A percentile compares a stretch with the other conserved stretches of the same genome.
These are phyloP conservation scores for Aureobasidium sp. DNA, from an alignment of 2,329 filamentous ascomycete species.

Conservation along the genomic window DNA sequence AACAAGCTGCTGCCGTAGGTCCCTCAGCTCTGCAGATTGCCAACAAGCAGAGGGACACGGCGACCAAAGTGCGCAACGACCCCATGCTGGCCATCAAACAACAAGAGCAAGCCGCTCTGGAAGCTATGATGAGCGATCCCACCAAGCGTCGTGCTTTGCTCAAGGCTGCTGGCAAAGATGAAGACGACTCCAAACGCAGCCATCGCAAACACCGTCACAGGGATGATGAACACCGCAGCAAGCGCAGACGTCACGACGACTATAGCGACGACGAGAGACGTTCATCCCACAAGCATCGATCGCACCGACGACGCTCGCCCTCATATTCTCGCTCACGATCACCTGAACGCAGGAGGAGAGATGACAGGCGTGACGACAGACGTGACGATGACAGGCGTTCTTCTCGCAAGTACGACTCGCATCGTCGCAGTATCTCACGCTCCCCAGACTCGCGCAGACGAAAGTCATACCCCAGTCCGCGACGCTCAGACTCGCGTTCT, in stretches of 20 bases:
- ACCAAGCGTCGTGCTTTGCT: slow-evolving; percentile 61
- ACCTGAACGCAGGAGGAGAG: slow-evolving; percentile 21
- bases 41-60: slow-evolving; percentile 71
- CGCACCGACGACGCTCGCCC: slow-evolving; percentile 29
- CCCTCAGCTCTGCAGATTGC: slow-evolving; percentile 58
- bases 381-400: not conserved
- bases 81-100: slow-evolving; percentile 89
- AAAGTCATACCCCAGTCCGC: slow-evolving; percentile 15
- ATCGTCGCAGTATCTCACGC: slow-evolving; percentile 1
- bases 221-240: slow-evolving; percentile 25
- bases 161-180: slow-evolving; percentile 35
- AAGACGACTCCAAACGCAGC: slow-evolving; percentile 24
- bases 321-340: slow-evolving; percentile 31
- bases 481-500: slow-evolving; percentile 16
- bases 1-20: slow-evolving; percentile 34
- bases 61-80: slow-evolving; percentile 81
- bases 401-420: slow-evolving; percentile 1
- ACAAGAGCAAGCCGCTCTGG: slow-evolving; percentile 54
- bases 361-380: not conserved
- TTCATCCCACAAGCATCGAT: slow-evolving; percentile 26
- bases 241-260: slow-evolving; percentile 25
- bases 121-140: slow-evolving; percentile 70
- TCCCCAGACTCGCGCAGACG: slow-evolving; percentile 7
- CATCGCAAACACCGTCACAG: slow-evolving; percentile 27
- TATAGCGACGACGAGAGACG: slow-evolving; percentile 30